phyloP scores from a whole-genome alignment of 2,329 filamentous ascomycete genomes.

The Orbilia javanica region DNA sequence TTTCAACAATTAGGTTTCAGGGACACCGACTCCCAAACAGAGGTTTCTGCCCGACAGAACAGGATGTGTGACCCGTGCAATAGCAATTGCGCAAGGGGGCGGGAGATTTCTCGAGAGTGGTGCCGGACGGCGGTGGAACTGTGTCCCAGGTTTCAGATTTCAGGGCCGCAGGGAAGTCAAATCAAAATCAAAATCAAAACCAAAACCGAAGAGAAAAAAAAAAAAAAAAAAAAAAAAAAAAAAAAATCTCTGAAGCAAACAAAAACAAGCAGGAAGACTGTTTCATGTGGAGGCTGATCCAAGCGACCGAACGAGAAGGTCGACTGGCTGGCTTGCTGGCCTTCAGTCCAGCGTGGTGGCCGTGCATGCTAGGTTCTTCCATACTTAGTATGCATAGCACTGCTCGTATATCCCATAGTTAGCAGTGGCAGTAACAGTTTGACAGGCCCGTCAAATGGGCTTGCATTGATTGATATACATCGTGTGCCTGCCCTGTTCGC shows the following conservation, averaged over 20 bases:
- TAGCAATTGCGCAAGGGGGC: too few relatives aligned
- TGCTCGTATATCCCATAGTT: too few relatives aligned
- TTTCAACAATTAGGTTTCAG: slow-evolving; percentile 17
- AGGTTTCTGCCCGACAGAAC: slow-evolving; percentile 13
- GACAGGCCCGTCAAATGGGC: too few relatives aligned
- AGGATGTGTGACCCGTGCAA: slow-evolving; percentile 1
- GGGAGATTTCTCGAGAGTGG: slow-evolving; percentile 5
- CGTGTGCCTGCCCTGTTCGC: too few relatives aligned
- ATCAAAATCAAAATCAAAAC: slow-evolving; percentile 2
- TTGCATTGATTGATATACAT: too few relatives aligned
- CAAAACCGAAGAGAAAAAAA: background rate
- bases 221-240: slow-evolving; percentile 1
- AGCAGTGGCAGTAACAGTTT: too few relatives aligned
- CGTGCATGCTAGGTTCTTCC: too few relatives aligned
- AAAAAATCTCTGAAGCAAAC: slow-evolving; percentile 4
- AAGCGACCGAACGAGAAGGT: slow-evolving; percentile 20
- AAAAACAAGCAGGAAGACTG: background rate
- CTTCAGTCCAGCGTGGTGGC: background rate
- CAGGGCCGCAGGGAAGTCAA: background rate
- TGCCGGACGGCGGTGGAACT: background rate
- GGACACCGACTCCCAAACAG: slow-evolving; percentile 18
- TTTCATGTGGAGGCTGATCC: background rate
- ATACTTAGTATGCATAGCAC: too few relatives aligned
- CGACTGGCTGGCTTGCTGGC: background rate
- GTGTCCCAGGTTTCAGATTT: slow-evolving; percentile 24